Evolutionary conservation across 2,329 filamentous ascomycete species (phyloP), one percentile per base, ranked within the genome.

Genomic region (Fusarium sororula): DNA sequence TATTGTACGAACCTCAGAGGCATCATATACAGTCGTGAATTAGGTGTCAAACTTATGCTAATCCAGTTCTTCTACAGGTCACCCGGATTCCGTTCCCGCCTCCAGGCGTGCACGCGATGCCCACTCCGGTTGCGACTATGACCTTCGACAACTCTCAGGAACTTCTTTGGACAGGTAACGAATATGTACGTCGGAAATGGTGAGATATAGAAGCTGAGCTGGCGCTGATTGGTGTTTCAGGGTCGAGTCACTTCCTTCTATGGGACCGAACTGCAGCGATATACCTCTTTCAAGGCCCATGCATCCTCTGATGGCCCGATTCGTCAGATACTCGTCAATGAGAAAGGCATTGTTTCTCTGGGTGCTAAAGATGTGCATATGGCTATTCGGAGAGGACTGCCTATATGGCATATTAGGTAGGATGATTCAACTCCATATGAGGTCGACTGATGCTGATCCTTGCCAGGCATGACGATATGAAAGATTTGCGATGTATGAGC

Each of bases 101-200:
- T 78, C 91, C 93, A 79, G 92, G 90, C 80, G 87, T 90, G 79
- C 91, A 93, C 85, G 89, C 89, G 75, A 85, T 93, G 79, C 89
- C 91, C 48, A 93, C 93, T 28, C 90, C 90, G 65, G 90, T 94
- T 75, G 92, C 93, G 50, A 92, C 94, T 6, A 89, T 98, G 82
- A 92, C 93, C 54, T 99, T 99, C 83, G 96, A 99, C 82, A 93
- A 92, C 65, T 88, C 89, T 44, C 93, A 98, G 82, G 96, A 99
- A 82, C 88, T 99, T 41, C 84, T 99, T 60, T 99, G 97, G 96
- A 91, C 92, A 7, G 97, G 95, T 53, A 97, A 96, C 82, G 94
- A 96, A 85, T 94, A 92, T 87, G 94, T 96, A 87, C 86, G 90
- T 78, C 37, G 18, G 56, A 57, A 44, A 37, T 17, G 38, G 48